Conservation (phyloP, 2,329 filamentous ascomycete genomes). For the Cercospora canescens region DNA sequence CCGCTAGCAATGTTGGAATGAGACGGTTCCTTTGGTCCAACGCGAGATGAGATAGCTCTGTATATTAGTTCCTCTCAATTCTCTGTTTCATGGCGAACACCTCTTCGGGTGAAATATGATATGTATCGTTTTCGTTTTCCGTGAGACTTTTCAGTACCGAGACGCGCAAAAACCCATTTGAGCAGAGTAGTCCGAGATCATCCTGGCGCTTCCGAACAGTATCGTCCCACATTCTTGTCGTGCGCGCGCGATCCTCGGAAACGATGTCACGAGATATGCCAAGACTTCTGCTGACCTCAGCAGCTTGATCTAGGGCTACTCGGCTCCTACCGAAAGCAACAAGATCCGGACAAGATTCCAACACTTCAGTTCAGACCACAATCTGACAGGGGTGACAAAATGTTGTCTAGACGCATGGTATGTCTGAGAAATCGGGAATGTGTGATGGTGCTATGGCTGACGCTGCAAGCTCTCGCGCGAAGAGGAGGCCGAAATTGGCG, state of each 20-base stretch:
- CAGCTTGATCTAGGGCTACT: not conserved
- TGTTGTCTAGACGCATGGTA: slow-evolving; percentile 21
- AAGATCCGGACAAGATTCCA: not conserved
- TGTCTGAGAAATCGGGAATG: not conserved
- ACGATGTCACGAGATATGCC: not conserved
- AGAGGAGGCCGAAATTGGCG: slow-evolving; percentile 74
- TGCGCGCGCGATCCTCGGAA: not conserved
- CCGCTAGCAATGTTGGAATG: slow-evolving; percentile 34
- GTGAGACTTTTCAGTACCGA: too few relatives aligned
- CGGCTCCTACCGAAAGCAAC: not conserved
- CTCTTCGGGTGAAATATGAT: too few relatives aligned
- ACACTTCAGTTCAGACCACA: not conserved
- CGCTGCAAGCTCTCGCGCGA: slow-evolving; percentile 78
- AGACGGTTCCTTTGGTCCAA: slow-evolving; percentile 37
- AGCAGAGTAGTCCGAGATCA: not conserved
- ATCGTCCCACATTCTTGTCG: not conserved
- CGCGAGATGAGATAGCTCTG: slow-evolving; percentile 3
- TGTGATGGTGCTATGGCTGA: not conserved
- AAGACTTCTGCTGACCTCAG: not conserved
- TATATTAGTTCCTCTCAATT: not conserved
- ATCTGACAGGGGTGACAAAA: not conserved
- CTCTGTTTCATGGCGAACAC: not conserved
- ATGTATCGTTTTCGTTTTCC: too few relatives aligned
- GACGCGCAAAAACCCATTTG: too few relatives aligned
- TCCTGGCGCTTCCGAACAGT: not conserved